Evolutionary conservation across 805 yeast species (phyloP).

Genomic region (Cyberlindnera nakhonratchasimensis): DNA sequence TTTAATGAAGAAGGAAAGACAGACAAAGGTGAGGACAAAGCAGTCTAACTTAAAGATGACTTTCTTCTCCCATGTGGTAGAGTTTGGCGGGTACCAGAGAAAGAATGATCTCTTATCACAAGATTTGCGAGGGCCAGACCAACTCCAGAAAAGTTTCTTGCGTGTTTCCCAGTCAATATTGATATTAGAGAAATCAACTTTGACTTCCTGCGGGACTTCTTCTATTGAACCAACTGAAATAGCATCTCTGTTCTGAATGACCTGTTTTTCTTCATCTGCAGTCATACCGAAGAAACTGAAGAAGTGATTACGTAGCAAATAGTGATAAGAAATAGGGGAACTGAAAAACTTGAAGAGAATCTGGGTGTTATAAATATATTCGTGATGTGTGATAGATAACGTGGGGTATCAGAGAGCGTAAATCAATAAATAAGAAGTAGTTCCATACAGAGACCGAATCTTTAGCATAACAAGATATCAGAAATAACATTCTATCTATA

Average conservation of each 20-base stretch:
- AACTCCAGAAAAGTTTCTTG: conserved; percentile 17
- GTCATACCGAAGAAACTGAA: not conserved
- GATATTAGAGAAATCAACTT: conserved; percentile 1
- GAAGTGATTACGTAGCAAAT: no score
- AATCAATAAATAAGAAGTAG: no score
- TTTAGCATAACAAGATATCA: no score
- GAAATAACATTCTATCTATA: no score
- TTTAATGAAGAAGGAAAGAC: conserved; percentile 20
- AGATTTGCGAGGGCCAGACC: conserved; percentile 13
- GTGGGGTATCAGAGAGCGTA: no score
- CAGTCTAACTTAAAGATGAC: conserved; percentile 20
- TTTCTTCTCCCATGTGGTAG: conserved; percentile 14
- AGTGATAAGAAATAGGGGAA: no score
- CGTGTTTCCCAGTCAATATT: conserved; percentile 5
- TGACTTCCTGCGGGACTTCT: not conserved
- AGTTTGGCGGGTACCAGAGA: conserved; percentile 22
- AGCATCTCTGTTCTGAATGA: not conserved
- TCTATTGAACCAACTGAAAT: conserved; percentile 2
- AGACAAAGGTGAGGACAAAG: conserved; percentile 17
- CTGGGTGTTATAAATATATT: no score
- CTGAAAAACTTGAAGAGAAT: no score
- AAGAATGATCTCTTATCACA: conserved; percentile 14
- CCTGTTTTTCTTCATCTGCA: not conserved
- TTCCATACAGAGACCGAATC: no score
- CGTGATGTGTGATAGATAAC: no score